Conservation (phyloP, 2,329 filamentous ascomycete genomes). For the Aspergillus neoniger region DNA sequence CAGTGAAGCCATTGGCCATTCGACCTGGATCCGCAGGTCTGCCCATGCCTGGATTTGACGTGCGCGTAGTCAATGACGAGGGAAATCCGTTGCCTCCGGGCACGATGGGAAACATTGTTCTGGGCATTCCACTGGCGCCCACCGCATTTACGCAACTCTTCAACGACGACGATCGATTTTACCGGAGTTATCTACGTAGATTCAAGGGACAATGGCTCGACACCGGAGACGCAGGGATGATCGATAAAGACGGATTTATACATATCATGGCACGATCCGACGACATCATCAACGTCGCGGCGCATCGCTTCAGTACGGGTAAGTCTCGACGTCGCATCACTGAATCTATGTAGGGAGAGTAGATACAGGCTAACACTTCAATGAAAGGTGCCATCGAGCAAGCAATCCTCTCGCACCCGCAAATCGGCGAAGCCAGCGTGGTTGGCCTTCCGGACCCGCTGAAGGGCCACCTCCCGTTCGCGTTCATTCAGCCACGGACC, state of each 20-base stretch:
- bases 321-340: slow-evolving; percentile 32
- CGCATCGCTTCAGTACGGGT: slow-evolving; percentile 87
- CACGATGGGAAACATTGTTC: slow-evolving; percentile 87
- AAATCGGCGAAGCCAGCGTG: slow-evolving; percentile 80
- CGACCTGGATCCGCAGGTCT: slow-evolving; percentile 88
- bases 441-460: slow-evolving; percentile 81
- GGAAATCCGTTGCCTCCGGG: slow-evolving; percentile 71
- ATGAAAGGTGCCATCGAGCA: slow-evolving; percentile 81
- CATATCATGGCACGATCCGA: slow-evolving; percentile 68
- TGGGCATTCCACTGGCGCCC: slow-evolving; percentile 78
- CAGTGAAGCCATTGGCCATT: slow-evolving; percentile 58
- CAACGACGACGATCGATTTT: slow-evolving; percentile 83
- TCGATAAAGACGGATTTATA: slow-evolving; percentile 71
- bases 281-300: slow-evolving; percentile 94
- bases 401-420: slow-evolving; percentile 77
- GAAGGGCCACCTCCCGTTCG: slow-evolving; percentile 90
- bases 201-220: slow-evolving; percentile 84
- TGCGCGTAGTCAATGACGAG: slow-evolving; percentile 78
- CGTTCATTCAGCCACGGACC: slow-evolving; percentile 70
- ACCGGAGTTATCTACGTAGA: slow-evolving; percentile 77
- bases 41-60: slow-evolving; percentile 87
- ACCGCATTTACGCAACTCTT: slow-evolving; percentile 85
- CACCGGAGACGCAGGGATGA: slow-evolving; percentile 85
- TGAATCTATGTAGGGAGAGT: background rate
- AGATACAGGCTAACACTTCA: background rate